phyloP scores from a whole-genome alignment of 2,329 filamentous ascomycete species.

The Fusarium proliferatum region DNA sequence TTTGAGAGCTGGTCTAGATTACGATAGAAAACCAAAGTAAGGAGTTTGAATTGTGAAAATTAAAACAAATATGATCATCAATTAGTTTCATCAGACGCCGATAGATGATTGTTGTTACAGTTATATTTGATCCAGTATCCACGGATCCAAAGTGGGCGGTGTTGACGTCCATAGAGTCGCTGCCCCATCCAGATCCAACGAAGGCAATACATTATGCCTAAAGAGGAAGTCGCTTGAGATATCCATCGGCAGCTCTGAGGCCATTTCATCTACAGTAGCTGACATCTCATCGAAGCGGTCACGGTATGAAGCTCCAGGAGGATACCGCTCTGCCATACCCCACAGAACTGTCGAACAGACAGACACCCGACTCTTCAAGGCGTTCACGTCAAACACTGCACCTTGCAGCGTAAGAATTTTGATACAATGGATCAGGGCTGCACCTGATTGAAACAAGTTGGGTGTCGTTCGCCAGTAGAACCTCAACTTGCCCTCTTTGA shows the following conservation, averaged over 20 bases:
- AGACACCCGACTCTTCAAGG: conserved; percentile 20
- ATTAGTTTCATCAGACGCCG: too few species aligned
- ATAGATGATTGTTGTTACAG: not conserved
- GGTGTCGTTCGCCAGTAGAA: conserved; percentile 46
- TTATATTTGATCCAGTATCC: conserved; percentile 6
- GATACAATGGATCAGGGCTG: conserved; percentile 38
- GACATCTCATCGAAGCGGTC: conserved; percentile 42
- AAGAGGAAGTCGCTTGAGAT: not conserved
- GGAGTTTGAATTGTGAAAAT: rapidly evolving
- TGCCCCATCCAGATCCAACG: conserved; percentile 6
- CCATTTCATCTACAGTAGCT: conserved; percentile 10
- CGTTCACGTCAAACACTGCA: not conserved
- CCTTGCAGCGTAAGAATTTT: not conserved
- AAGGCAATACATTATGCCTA: not conserved
- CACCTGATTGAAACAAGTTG: conserved; percentile 40
- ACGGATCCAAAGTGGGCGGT: conserved; percentile 3
- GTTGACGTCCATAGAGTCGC: not conserved
- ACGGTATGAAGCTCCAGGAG: conserved; percentile 38
- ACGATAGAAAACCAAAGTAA: rapidly evolving
- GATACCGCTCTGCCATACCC: conserved; percentile 47
- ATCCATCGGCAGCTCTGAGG: rapidly evolving
- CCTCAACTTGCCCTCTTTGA: conserved; percentile 37
- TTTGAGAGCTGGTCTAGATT: not conserved
- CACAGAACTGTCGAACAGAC: conserved; percentile 42
- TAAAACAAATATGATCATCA: rapidly evolving